Conservation (phyloP, 2,329 filamentous ascomycete species). For the Cladorrhinum sp. region DNA sequence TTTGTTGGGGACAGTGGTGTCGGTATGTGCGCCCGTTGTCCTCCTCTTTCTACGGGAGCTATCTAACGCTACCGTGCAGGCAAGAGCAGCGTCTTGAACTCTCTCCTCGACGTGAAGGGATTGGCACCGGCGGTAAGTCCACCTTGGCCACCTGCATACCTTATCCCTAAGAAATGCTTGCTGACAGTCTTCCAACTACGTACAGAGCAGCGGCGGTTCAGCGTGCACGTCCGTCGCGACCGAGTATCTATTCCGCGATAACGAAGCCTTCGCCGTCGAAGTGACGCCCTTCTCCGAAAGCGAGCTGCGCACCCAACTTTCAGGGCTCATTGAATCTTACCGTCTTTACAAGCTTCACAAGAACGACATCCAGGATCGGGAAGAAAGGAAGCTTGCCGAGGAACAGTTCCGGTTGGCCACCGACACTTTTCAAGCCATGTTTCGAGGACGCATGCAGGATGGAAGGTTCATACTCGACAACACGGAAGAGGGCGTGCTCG, state of each 20-base stretch:
- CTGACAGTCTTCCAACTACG: background rate
- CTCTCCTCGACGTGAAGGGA: slow-evolving; percentile 39
- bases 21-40: no score
- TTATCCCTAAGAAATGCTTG: no score
- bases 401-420: slow-evolving; percentile 34
- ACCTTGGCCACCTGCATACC: no score
- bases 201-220: slow-evolving; percentile 41
- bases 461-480: background rate
- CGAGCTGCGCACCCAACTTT: slow-evolving; percentile 35
- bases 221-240: slow-evolving; percentile 49
- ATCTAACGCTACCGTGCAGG: slow-evolving; percentile 35
- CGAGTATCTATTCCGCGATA: slow-evolving; percentile 41
- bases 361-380: slow-evolving; percentile 13
- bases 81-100: slow-evolving; percentile 50
- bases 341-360: slow-evolving; percentile 22
- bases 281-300: slow-evolving; percentile 34
- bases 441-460: slow-evolving; percentile 26
- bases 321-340: slow-evolving; percentile 37
- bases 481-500: slow-evolving; percentile 18
- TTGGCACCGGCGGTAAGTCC: slow-evolving; percentile 43
- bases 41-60: no score
- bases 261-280: slow-evolving; percentile 33
- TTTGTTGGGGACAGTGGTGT: slow-evolving; percentile 49
- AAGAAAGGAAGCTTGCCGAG: slow-evolving; percentile 28
- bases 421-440: slow-evolving; percentile 40